These are phyloP conservation scores for Vitis cinerea DNA, from an alignment of 164 flowering plant species.

Conservation along the genomic window DNA sequence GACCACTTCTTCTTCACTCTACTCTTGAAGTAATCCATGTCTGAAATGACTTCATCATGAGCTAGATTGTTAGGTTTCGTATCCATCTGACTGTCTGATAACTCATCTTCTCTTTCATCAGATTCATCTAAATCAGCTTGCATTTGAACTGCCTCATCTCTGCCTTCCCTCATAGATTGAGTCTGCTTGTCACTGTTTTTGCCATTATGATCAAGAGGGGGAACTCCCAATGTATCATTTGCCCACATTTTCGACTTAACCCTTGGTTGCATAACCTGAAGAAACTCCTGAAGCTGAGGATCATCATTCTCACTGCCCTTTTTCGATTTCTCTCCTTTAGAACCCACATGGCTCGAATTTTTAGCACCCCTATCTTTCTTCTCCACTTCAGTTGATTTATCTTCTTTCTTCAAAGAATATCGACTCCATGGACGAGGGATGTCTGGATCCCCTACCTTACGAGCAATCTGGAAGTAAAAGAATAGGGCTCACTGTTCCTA, in stretches of 20 bases:
- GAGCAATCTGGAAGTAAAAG: conserved; percentile 57
- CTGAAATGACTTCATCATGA: conserved; percentile 49
- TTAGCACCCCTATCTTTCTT: conserved; percentile 19
- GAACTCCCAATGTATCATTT: conserved; percentile 60
- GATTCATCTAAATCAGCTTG: conserved; percentile 20
- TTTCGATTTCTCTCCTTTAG: conserved; percentile 32
- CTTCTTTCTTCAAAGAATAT: conserved; percentile 53
- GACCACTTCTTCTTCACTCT: conserved; percentile 78
- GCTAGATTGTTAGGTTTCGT: conserved; percentile 21
- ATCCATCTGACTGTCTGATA: conserved; percentile 11
- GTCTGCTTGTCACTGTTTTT: conserved; percentile 19
- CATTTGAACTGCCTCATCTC: conserved; percentile 13
- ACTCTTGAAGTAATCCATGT: conserved; percentile 84
- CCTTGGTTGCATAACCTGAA: conserved; percentile 82
- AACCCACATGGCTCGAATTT: conserved; percentile 12
- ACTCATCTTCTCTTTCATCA: conserved; percentile 17
- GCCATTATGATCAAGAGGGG: conserved; percentile 22
- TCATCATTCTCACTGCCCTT: conserved; percentile 44
- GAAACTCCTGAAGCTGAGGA: conserved; percentile 76
- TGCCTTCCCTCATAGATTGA: conserved; percentile 18
- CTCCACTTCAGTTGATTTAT: conserved; percentile 23
- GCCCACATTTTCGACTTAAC: conserved; percentile 83
- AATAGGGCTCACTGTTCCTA: not conserved
- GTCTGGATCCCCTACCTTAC: conserved; percentile 75
- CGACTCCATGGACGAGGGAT: conserved; percentile 94